These are phyloP conservation scores for Cercospora berteroae DNA, from an alignment of 2,329 filamentous ascomycete genomes.

Conservation along the genomic window DNA sequence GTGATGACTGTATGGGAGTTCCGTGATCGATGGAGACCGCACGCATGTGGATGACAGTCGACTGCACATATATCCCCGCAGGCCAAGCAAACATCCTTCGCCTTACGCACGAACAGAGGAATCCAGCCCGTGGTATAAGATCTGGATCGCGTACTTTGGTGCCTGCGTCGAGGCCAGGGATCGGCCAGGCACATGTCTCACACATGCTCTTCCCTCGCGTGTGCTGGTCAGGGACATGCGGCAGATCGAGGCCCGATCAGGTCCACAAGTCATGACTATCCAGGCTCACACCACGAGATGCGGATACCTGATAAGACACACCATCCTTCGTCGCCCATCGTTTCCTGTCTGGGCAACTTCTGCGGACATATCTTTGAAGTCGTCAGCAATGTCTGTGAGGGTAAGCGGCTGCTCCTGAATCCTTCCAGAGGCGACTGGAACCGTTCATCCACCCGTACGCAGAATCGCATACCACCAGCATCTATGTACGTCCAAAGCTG, in stretches of 20 bases:
- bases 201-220: neutral
- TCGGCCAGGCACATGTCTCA: neutral
- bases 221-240: neutral
- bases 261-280: neutral
- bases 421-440: neutral
- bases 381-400: neutral
- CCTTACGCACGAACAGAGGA: neutral
- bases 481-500: neutral
- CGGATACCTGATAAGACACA: neutral
- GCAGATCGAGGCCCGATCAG: neutral
- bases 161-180: neutral
- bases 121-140: neutral
- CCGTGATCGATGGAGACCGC: neutral
- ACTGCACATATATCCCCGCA: neutral
- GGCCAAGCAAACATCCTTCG: neutral
- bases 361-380: neutral
- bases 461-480: neutral
- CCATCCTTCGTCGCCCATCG: neutral
- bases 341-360: neutral
- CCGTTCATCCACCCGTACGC: neutral
- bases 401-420: neutral
- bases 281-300: neutral
- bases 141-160: conserved; percentile 6
- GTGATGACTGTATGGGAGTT: neutral
- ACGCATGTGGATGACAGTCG: no score